Evolutionary conservation across 148 eudicot genomes (phyloP).

Genomic region (Rhododendron williamsianum): DNA sequence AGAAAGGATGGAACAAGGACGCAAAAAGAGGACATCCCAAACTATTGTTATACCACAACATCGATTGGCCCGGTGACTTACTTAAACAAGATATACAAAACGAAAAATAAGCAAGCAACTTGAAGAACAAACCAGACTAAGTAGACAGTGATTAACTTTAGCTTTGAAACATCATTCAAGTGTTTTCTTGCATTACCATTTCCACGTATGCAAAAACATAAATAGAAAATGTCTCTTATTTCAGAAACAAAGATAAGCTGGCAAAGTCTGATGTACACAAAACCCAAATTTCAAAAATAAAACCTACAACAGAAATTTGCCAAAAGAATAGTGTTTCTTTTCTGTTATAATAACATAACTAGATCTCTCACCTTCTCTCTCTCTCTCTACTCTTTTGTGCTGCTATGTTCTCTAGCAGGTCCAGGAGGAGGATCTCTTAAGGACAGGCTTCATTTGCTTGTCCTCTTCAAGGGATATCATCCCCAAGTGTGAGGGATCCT

Average conservation of each 20-base stretch:
- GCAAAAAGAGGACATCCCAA: not conserved
- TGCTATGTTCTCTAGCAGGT: constrained; percentile 8
- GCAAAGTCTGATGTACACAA: not conserved
- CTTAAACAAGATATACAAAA: not conserved
- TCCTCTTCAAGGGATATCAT: constrained; percentile 35
- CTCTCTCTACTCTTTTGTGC: not conserved
- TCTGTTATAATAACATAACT: not conserved
- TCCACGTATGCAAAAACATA: not conserved
- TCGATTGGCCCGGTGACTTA: not conserved
- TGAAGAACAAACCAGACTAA: not conserved
- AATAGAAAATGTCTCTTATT: constrained; percentile 5
- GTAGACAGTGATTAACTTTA: not conserved
- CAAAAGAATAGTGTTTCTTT: constrained; percentile 5
- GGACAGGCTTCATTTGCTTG: constrained; percentile 29
- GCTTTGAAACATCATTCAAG: not conserved
- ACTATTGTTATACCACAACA: not conserved
- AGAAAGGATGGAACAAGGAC: not conserved
- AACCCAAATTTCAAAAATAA: not conserved
- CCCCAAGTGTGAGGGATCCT: constrained; percentile 35
- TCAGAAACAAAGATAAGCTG: not conserved
- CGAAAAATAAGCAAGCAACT: not conserved
- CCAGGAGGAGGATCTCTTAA: constrained; percentile 36
- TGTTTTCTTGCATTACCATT: not conserved
- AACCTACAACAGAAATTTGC: not conserved
- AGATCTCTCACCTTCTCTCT: not conserved